Evolutionary conservation across 179 eudicot genomes (phyloP).

Genomic region (Pouteria campechiana): DNA sequence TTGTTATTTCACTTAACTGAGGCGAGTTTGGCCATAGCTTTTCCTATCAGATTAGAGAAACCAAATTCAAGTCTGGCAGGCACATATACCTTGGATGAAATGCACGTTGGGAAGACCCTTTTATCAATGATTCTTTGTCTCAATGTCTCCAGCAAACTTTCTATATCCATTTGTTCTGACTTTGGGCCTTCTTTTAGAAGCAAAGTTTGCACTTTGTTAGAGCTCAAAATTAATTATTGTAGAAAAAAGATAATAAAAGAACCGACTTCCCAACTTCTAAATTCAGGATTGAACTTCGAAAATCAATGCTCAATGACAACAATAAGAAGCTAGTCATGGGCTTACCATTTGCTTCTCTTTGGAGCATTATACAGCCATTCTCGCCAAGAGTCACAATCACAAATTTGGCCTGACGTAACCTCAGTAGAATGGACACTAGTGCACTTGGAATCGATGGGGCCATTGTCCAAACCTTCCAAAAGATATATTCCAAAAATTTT

Average conservation of each 20-base stretch:
- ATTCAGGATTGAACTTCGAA: too few species aligned
- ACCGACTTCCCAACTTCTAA: too few species aligned
- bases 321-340: neutral
- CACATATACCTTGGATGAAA: too few species aligned
- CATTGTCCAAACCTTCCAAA: constrained; percentile 68
- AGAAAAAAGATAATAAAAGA: too few species aligned
- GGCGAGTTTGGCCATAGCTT: too few species aligned
- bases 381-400: constrained; percentile 92
- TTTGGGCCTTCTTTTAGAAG: constrained; percentile 30
- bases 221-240: too few species aligned
- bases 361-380: constrained; percentile 90
- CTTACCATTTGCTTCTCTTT: constrained; percentile 54
- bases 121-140: constrained; percentile 31
- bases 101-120: constrained; percentile 41
- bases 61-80: too few species aligned
- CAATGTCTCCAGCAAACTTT: constrained; percentile 35
- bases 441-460: constrained; percentile 71
- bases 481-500: too few species aligned
- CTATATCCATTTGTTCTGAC: constrained; percentile 48
- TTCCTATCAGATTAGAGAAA: too few species aligned
- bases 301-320: too few species aligned
- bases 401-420: constrained; percentile 60
- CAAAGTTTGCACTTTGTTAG: too few species aligned
- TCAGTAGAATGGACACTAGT: constrained; percentile 64
- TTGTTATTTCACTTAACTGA: too few species aligned